Evolutionary conservation across 2,329 filamentous ascomycete species (phyloP).

Genomic region (Pleochaeta shiraiana): DNA sequence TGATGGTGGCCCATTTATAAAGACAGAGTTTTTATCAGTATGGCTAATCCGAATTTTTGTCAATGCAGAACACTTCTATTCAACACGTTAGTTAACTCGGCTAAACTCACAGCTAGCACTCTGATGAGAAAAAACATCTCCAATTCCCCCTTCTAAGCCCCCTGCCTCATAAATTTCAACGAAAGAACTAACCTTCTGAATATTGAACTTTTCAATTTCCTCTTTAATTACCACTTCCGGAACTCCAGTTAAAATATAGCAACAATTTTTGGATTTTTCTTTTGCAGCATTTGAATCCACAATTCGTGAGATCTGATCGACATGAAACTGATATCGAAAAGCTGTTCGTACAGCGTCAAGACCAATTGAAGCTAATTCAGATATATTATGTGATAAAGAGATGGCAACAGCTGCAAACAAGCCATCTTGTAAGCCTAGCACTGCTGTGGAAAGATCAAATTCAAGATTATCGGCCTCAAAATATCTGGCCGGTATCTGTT

Average conservation of each 20-base stretch:
- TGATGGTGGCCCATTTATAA: conserved; percentile 4
- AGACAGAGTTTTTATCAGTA: conserved; percentile 4
- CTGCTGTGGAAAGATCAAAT: neutral
- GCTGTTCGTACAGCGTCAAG: conserved; percentile 42
- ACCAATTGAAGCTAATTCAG: conserved; percentile 37
- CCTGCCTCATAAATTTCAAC: no score
- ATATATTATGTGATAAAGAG: conserved; percentile 37
- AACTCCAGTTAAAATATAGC: conserved; percentile 2
- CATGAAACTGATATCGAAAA: conserved; percentile 26
- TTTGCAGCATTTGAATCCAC: neutral
- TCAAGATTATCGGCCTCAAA: conserved; percentile 3
- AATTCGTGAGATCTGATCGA: conserved; percentile 11
- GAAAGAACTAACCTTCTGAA: neutral
- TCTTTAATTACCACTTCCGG: conserved; percentile 1
- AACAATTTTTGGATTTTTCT: neutral
- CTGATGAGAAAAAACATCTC: no score
- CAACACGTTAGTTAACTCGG: neutral
- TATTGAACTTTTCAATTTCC: conserved; percentile 4
- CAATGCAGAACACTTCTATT: conserved; percentile 1
- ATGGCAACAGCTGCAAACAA: conserved; percentile 48
- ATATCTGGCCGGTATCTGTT: no score
- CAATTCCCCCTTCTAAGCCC: no score
- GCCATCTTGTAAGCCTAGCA: conserved; percentile 28
- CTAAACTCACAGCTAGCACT: no score
- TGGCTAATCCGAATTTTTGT: conserved; percentile 4